Base-by-base conservation (phyloP, 2,329 filamentous ascomycete species). In the Microcera coccophila region DNA sequence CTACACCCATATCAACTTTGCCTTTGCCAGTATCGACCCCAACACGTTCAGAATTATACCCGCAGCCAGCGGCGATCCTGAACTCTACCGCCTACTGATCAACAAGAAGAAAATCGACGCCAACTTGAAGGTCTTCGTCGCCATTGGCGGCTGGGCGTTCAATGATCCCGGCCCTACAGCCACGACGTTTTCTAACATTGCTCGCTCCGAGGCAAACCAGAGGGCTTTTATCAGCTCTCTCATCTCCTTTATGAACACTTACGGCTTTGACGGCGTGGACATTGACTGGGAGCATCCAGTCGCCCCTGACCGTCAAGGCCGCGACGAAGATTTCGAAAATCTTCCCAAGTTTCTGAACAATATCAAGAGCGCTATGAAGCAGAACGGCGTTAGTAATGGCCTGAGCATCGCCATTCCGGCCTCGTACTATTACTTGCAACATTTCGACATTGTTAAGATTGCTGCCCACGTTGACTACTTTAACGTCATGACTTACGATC, bases 101-200 rank as follows among this genome's bases (percentile, higher is more conserved):
- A 9, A 4, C 2, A 34, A 70, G 0, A 70, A 70, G 41, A 4
- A 41, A 1, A 22, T 36, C 4, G 42, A 59, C 4, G 38, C 50
- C 0, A 43, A 37, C 1, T 47, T 73, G 0, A 51, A 69, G 42
- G 61, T 63, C 0, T 67, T 58, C 28, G 42, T 48, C 2, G 58
- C 63, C 4, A 44, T 74, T 4, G 69, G 70, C 1, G 70, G 72
- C 0, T 73, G 64, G 62, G 52, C 61, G 2, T 67, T 71, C 34
- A 67, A 60, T 36, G 64, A 73, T n/a, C n/a, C 54, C 0, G 59
- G 59, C 8, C 53, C 57, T 2, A 61, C 53, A 1, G n/a, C n/a
- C n/a, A 39, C 44, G 5, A 53, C 41, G 46, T 57, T 4, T 68
- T 66, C n/a, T 24, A 50, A 20, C 5, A 17, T 45, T 54, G n/a